These are phyloP conservation scores for Eruca vesicaria DNA, from an alignment of 441 rosid genomes.

Conservation along the genomic window DNA sequence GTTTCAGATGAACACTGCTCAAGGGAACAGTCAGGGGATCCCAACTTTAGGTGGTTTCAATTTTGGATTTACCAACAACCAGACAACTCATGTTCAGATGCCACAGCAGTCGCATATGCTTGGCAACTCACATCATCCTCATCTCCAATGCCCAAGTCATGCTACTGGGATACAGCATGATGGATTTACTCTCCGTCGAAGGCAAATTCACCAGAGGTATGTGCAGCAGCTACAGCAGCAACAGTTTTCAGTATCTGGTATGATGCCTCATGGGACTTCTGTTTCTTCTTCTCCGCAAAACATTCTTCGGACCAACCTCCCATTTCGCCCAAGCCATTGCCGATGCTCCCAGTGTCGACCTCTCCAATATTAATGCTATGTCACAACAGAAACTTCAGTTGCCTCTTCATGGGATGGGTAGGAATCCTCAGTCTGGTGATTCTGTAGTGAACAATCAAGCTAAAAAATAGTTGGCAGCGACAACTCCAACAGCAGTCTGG, in stretches of 20 bases:
- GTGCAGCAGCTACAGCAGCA: constrained; percentile 66
- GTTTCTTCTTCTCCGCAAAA: constrained; percentile 66
- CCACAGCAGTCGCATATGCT: constrained; percentile 68
- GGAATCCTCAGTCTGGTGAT: constrained; percentile 59
- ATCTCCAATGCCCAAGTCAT: constrained; percentile 71
- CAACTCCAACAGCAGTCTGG: constrained; percentile 84
- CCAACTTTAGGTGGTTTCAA: constrained; percentile 71
- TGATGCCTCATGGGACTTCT: constrained; percentile 64
- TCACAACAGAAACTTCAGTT: constrained; percentile 64
- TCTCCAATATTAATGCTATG: constrained; percentile 65
- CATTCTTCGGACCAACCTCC: constrained; percentile 72
- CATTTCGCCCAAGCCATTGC: constrained; percentile 54
- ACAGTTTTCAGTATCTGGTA: constrained; percentile 62
- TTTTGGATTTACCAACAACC: constrained; percentile 72
- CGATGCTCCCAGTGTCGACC: constrained; percentile 50
- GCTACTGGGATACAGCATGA: constrained; percentile 66
- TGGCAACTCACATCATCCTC: constrained; percentile 59
- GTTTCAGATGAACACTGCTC: constrained; percentile 74
- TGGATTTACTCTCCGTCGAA: constrained; percentile 65
- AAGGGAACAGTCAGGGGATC: constrained; percentile 66
- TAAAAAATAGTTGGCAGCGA: constrained; percentile 81
- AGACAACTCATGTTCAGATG: constrained; percentile 64
- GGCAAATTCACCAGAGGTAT: constrained; percentile 81
- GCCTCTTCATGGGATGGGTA: constrained; percentile 57
- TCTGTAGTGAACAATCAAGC: constrained; percentile 70